phyloP scores from a whole-genome alignment of 2,329 filamentous ascomycete species.

The Fusarium duplospermum region DNA sequence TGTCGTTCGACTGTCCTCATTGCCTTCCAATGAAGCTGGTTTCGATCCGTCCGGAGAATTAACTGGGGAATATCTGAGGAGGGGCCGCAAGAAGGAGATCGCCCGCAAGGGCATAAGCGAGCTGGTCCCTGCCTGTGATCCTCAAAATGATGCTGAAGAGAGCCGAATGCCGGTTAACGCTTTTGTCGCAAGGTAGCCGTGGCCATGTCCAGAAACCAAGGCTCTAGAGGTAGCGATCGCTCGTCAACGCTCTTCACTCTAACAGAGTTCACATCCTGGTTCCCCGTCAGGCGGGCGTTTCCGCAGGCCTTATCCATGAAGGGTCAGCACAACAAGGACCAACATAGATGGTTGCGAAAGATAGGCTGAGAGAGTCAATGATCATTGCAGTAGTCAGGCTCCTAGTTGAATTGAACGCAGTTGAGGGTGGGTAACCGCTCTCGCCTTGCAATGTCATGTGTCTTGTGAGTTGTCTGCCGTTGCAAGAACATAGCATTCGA shows the following conservation, averaged over 20 bases:
- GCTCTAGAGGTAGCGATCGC: conserved; percentile 9
- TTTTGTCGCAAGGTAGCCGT: not conserved
- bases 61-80: conserved; percentile 6
- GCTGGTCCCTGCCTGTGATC: conserved; percentile 33
- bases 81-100: conserved; percentile 33
- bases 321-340: conserved; percentile 6
- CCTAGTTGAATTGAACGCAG: not conserved
- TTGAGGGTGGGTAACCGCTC: not conserved
- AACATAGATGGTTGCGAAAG: not conserved
- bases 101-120: conserved; percentile 34
- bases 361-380: not conserved
- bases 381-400: not conserved
- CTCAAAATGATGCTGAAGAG: conserved; percentile 16
- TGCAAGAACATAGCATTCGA: not conserved
- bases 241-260: conserved; percentile 1
- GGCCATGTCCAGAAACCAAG: conserved; percentile 2
- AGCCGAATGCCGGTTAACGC: not conserved
- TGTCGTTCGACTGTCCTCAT: not conserved
- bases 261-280: conserved; percentile 6
- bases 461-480: not conserved
- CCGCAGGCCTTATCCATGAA: conserved; percentile 17
- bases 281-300: conserved; percentile 19
- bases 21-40: not conserved
- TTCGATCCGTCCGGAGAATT: not conserved
- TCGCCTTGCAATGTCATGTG: not conserved